Evolutionary conservation across 2,329 filamentous ascomycete genomes (phyloP), one percentile per base, ranked within the genome.

Genomic region (Sporothrix euskadiensis): DNA sequence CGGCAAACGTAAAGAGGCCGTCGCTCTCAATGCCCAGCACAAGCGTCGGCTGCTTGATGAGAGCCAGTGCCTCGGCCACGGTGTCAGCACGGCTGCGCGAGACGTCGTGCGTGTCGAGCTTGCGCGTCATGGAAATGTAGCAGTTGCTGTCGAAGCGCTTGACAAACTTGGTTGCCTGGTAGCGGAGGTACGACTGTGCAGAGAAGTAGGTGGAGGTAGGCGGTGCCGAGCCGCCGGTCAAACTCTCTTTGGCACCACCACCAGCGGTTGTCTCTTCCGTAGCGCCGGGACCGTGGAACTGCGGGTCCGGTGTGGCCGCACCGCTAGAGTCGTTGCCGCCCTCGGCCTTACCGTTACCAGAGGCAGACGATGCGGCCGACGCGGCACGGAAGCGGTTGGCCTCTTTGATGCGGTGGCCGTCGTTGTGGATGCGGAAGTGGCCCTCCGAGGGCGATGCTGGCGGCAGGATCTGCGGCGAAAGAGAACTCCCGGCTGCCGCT

Each of bases 81-180:
- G 87, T 85, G 56, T 83, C 78, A n/a, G 89, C 83, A 5, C 95
- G 91, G 79, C 91, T 89, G 57, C 94, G 89, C 16, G 94, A 97
- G 35, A 99, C 90, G 80, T 99, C 96, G 82, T 99, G 96, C 0
- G 96, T 98, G 81, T 99, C 96, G 19, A 99, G 88, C 83, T 99
- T 99, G 79, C 96, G 92, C 4, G 96, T 98, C 82, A 99, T 98
- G 77, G 96, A 94, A 78, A 99, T 98, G 84, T 99, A 99, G 84
- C 96, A 99, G 82, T 99, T 99, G 79, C 94, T 93, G 82, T 99
- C 96, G 81, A 98, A 99, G 10, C 96, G 92, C 81, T 93, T 94
- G 78, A 98, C 96, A 78, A 99, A 99, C 82, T 99, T 99, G 78
- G 91, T 89, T 73, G 94, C 95, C 83, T 99, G 96, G 82, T 99